Evolutionary conservation across 768 basidiomycete genomes (phyloP), one percentile per base, ranked within the genome.

Genomic region (Lactifluus piperatus): DNA sequence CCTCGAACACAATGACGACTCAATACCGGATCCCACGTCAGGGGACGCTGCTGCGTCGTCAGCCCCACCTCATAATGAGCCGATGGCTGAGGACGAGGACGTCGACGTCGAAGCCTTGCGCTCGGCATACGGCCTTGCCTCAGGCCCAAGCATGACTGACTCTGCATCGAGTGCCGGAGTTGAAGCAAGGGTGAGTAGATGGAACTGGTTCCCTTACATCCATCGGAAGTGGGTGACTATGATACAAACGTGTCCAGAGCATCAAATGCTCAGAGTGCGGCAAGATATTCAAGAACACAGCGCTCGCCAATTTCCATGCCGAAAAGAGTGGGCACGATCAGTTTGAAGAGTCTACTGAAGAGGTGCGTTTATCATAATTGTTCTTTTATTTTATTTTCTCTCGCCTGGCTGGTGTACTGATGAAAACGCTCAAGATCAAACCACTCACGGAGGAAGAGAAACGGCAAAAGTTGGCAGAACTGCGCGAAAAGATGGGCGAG

Each of bases 391-490:
- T 52, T 43, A 0, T 24, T 24, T 13, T 13, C 11, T 39, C 64
- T 49, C 29, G 24, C 26, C 39, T 29, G 26, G 5, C 16, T 45
- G 30, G 14, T 41, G 54, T 20, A 51, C 20, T 48, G 34, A 27
- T 41, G 24, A n/a, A 49, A 3, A 32, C 6, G 9, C 13, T 39
- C 13, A 57, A 92, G 91, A 83, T 97, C 71, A 93, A 92, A 69
- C 94, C 95, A 0, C 71, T 99, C 52, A 97, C 94, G 0, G 94
- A 97, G 72, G 93, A 94, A 67, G 93, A 98, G 72, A 95, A 86
- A 77, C 81, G 83, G 58, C 76, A 83, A 64, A 91, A 85, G 67
- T 77, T 98, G 0, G 82, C 73, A 0, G 95, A 97, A 63, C 73
- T 99, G 58, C 78, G 83, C 26, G 74, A 79, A 54, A 92, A 86